A percentile compares a stretch with the other conserved stretches of the same genome.
Evolutionary conservation across 2,329 filamentous ascomycete species (phyloP).

Genomic region (Cytospora chrysosperma): DNA sequence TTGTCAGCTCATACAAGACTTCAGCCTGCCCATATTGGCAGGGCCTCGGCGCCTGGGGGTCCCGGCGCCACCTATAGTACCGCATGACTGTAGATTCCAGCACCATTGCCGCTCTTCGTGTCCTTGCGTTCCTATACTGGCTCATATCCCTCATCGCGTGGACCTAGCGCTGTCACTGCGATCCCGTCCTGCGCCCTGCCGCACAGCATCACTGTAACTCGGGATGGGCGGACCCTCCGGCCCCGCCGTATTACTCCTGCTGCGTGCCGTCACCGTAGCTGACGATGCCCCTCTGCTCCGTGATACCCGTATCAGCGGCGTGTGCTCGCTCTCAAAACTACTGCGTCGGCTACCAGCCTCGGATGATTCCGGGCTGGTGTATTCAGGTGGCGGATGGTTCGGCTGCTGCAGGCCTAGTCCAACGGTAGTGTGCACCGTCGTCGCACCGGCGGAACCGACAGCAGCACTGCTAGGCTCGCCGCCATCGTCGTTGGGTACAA

Average conservation of each 20-base stretch:
- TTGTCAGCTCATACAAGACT: background rate
- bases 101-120: background rate
- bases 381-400: conserved; percentile 67
- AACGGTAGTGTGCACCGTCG: conserved; percentile 37
- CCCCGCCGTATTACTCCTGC: conserved; percentile 28
- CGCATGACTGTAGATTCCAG: background rate
- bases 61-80: background rate
- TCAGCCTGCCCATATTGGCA: background rate
- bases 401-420: conserved; percentile 53
- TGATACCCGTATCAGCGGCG: conserved; percentile 50
- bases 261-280: conserved; percentile 36
- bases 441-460: conserved; percentile 31
- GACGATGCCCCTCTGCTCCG: conserved; percentile 52
- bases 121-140: too few species aligned
- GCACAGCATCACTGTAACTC: conserved; percentile 75
- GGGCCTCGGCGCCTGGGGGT: background rate
- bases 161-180: conserved; percentile 42
- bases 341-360: conserved; percentile 55
- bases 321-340: conserved; percentile 57
- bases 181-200: conserved; percentile 49
- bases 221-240: conserved; percentile 66
- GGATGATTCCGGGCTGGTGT: conserved; percentile 64
- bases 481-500: conserved; percentile 69
- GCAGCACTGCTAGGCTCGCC: conserved; percentile 64
- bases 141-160: conserved; percentile 13